Evolutionary conservation across 2,329 filamentous ascomycete species (phyloP).

Genomic region (Anthostomella pinea): DNA sequence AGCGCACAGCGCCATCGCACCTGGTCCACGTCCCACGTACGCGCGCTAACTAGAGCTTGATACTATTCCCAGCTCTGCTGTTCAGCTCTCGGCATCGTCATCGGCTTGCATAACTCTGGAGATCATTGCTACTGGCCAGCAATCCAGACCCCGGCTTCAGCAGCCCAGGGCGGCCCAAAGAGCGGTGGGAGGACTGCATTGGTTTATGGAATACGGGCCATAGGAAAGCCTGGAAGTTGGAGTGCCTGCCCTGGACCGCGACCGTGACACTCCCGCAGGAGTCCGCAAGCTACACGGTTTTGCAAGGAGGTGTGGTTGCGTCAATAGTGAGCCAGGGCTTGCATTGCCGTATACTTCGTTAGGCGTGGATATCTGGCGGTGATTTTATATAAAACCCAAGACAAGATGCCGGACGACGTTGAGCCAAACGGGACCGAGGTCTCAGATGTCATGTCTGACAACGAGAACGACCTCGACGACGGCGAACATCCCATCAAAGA

Average conservation of each 20-base stretch:
- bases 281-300: slow-evolving; percentile 26
- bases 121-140: slow-evolving; percentile 26
- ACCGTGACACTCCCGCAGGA: slow-evolving; percentile 27
- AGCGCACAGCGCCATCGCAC: slow-evolving; percentile 31
- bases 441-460: slow-evolving; percentile 57
- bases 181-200: slow-evolving; percentile 21
- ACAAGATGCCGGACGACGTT: slow-evolving; percentile 55
- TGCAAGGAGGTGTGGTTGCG: slow-evolving; percentile 31
- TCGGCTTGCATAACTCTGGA: slow-evolving; percentile 29
- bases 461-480: slow-evolving; percentile 47
- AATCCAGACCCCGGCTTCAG: slow-evolving; percentile 22
- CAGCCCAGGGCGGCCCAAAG: slow-evolving; percentile 24
- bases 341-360: slow-evolving; percentile 18
- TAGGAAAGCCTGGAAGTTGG: slow-evolving; percentile 22
- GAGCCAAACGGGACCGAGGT: slow-evolving; percentile 53
- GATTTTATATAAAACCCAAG: slow-evolving; percentile 49
- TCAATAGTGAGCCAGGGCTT: slow-evolving; percentile 27
- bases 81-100: slow-evolving; percentile 24
- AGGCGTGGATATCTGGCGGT: slow-evolving; percentile 17
- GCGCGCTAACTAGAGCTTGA: slow-evolving; percentile 26
- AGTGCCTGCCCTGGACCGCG: slow-evolving; percentile 19
- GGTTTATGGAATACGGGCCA: slow-evolving; percentile 14
- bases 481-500: slow-evolving; percentile 42
- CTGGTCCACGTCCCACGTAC: slow-evolving; percentile 27
- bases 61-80: slow-evolving; percentile 23